A percentile compares a stretch with the other conserved stretches of the same genome.
phyloP scores from a whole-genome alignment of 768 basidiomycete genomes.

The Leccinum rimulosum region DNA sequence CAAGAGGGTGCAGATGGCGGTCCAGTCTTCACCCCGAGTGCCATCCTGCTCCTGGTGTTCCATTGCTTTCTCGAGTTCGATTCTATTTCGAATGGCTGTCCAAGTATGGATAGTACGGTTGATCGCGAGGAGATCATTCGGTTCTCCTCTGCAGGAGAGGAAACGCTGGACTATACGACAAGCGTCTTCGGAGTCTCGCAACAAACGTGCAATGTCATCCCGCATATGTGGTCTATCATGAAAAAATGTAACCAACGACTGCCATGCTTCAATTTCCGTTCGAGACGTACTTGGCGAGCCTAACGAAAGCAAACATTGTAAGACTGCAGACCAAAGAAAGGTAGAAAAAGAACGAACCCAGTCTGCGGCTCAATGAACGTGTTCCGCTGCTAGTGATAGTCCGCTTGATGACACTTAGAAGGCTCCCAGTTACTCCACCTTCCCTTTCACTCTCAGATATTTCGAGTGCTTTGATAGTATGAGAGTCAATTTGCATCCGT shows the following conservation, averaged over 20 bases:
- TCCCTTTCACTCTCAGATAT: constrained; percentile 74
- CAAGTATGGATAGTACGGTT: constrained; percentile 61
- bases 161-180: constrained; percentile 78
- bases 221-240: constrained; percentile 57
- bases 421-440: constrained; percentile 69
- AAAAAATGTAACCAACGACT: constrained; percentile 76
- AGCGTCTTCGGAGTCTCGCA: constrained; percentile 65
- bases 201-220: constrained; percentile 53
- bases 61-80: constrained; percentile 56
- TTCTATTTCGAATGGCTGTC: constrained; percentile 47
- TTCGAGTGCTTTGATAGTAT: constrained; percentile 87
- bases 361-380: constrained; percentile 69
- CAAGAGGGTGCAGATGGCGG: constrained; percentile 51
- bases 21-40: constrained; percentile 46
- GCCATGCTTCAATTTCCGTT: constrained; percentile 67
- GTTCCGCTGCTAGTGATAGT: constrained; percentile 78
- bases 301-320: constrained; percentile 30
- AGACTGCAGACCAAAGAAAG: constrained; percentile 7
- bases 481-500: constrained; percentile 87
- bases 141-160: constrained; percentile 62
- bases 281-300: constrained; percentile 83
- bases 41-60: constrained; percentile 36
- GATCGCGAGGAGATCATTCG: constrained; percentile 63
- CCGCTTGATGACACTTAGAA: constrained; percentile 71
- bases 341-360: constrained; percentile 51